Conservation (phyloP, 176 grass and related monocot genomes). For the Bothriochloa decipiens region DNA sequence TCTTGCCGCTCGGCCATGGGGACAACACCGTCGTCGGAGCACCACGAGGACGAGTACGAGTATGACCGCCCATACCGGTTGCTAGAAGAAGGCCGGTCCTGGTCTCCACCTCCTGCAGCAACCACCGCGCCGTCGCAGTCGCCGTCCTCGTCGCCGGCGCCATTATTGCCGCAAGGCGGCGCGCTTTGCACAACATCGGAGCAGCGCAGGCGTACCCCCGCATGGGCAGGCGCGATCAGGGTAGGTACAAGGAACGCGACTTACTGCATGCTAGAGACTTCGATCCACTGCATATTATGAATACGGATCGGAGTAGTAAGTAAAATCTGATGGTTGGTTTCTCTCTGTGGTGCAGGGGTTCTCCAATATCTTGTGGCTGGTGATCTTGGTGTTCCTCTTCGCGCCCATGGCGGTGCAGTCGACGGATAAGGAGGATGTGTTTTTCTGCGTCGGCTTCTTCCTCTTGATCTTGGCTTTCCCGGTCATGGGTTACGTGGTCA, state of each 20-base stretch:
- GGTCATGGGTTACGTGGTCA: not conserved
- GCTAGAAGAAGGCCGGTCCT: conserved; percentile 4
- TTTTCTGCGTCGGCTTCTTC: not conserved
- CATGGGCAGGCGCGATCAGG: not conserved
- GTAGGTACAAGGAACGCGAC: not conserved
- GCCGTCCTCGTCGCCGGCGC: no score
- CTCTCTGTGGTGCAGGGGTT: not conserved
- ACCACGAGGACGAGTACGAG: not conserved
- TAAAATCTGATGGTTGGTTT: no score
- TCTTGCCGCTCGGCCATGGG: not conserved
- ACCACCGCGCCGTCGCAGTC: not conserved
- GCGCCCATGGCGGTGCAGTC: not conserved
- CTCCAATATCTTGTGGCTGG: not conserved
- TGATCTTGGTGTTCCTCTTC: not conserved
- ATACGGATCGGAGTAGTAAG: no score
- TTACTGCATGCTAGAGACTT: no score
- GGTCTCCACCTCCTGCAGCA: not conserved
- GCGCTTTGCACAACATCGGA: not conserved
- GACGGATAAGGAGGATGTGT: not conserved
- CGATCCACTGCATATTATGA: no score
- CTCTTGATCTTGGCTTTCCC: not conserved
- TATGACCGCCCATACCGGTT: not conserved
- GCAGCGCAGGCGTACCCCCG: no score
- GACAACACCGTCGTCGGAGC: not conserved
- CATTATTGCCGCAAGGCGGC: not conserved